These are phyloP conservation scores for Kurtzmaniella quercitrusa DNA, from an alignment of 1,139 yeast genomes.

Conservation along the genomic window DNA sequence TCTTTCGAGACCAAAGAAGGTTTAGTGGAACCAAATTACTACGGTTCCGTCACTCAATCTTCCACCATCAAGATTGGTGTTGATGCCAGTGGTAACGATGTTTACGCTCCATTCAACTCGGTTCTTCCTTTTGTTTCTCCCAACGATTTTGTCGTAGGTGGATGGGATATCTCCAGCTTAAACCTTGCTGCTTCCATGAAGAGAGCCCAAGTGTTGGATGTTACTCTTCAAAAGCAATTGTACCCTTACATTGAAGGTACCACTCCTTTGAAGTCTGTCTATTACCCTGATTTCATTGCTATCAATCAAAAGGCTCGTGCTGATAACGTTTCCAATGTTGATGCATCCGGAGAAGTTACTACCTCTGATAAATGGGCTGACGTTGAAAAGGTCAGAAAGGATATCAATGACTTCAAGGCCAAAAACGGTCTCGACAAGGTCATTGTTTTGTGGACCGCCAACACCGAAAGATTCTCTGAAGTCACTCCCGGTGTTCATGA, in stretches of 20 bases:
- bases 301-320: constrained; percentile 93
- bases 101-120: constrained; percentile 89
- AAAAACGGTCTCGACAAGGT: constrained; percentile 78
- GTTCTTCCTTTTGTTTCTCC: constrained; percentile 86
- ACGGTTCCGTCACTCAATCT: constrained; percentile 94
- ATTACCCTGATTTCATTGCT: constrained; percentile 96
- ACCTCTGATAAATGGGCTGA: constrained; percentile 80
- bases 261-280: constrained; percentile 77
- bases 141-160: constrained; percentile 84
- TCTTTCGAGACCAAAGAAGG: constrained; percentile 84
- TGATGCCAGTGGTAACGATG: constrained; percentile 76
- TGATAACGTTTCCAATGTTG: constrained; percentile 71
- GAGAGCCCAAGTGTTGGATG: constrained; percentile 85
- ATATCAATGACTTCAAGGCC: constrained; percentile 74
- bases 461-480: constrained; percentile 90
- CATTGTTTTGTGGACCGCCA: constrained; percentile 93
- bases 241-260: constrained; percentile 58
- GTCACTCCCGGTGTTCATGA: constrained; percentile 79
- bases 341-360: constrained; percentile 43
- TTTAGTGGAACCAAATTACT: constrained; percentile 76
- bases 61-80: constrained; percentile 89
- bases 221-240: constrained; percentile 76
- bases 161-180: constrained; percentile 87
- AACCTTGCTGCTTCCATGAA: constrained; percentile 75
- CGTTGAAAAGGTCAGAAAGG: constrained; percentile 80